phyloP scores from a whole-genome alignment of 768 basidiomycete genomes.

The Leccinum barrowsii region DNA sequence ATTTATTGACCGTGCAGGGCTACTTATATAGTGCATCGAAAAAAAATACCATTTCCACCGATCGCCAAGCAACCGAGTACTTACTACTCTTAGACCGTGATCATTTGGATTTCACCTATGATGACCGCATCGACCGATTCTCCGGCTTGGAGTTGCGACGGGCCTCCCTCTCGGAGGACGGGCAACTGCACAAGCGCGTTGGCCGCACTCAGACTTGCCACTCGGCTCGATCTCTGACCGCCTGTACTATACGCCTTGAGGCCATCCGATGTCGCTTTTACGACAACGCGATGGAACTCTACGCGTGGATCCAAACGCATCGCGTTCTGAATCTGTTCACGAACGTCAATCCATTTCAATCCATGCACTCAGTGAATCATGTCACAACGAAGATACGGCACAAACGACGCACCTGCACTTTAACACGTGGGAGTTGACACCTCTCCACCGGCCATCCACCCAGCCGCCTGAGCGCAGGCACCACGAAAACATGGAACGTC shows the following conservation, averaged over 20 bases:
- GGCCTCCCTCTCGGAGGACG: slow-evolving; percentile 31
- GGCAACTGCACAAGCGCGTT: slow-evolving; percentile 79
- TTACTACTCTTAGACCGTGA: not conserved
- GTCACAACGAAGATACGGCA: not conserved
- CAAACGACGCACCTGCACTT: slow-evolving; percentile 52
- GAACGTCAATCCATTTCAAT: not conserved
- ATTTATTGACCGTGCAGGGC: not conserved
- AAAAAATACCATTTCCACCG: not conserved
- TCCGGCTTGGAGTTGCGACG: slow-evolving; percentile 47
- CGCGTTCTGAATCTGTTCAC: slow-evolving; percentile 47
- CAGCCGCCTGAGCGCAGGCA: slow-evolving; percentile 71
- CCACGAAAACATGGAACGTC: slow-evolving; percentile 79
- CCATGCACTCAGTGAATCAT: not conserved
- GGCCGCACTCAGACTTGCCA: slow-evolving; percentile 75
- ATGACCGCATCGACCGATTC: slow-evolving; percentile 56
- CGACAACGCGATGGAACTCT: slow-evolving; percentile 79
- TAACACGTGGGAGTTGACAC: slow-evolving; percentile 58
- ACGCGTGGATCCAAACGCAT: slow-evolving; percentile 71
- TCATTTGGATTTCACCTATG: slow-evolving; percentile 60
- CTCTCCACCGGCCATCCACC: slow-evolving; percentile 59
- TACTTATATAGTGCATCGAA: not conserved
- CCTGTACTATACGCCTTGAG: slow-evolving; percentile 78
- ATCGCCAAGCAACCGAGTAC: not conserved
- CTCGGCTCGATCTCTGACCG: slow-evolving; percentile 80
- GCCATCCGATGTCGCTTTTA: slow-evolving; percentile 42